A percentile compares a stretch with the other conserved stretches of the same genome.
These are phyloP conservation scores for Musa itinerans DNA, from an alignment of 176 grass and related monocot species.

Conservation along the genomic window DNA sequence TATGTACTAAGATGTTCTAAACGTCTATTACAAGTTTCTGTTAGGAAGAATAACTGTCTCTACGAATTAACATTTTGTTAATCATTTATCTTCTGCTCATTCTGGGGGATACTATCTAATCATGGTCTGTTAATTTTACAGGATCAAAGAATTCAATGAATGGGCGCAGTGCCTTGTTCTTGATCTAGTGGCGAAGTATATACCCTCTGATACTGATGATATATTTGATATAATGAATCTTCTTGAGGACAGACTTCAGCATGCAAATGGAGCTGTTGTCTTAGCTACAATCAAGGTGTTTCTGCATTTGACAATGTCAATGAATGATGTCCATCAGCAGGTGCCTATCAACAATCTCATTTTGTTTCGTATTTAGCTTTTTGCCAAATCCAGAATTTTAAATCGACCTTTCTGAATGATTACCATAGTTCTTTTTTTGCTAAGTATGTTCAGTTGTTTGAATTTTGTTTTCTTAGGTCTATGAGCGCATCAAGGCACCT, in stretches of 20 bases:
- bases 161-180: conserved; percentile 90
- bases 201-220: conserved; percentile 87
- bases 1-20: not conserved
- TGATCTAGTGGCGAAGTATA: conserved; percentile 82
- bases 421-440: not conserved
- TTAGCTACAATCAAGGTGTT: conserved; percentile 98
- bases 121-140: conserved; percentile 23
- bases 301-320: conserved; percentile 98
- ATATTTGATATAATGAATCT: conserved; percentile 99
- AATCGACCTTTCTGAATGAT: not conserved
- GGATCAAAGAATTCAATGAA: conserved; percentile 97
- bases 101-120: not conserved
- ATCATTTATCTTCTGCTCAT: not conserved
- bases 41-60: not conserved
- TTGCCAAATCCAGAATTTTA: not conserved
- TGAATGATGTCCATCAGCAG: conserved; percentile 99
- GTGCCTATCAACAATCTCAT: conserved; percentile 23
- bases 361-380: conserved; percentile 2
- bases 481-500: conserved; percentile 96
- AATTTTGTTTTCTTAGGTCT: conserved; percentile 51
- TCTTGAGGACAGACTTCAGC: conserved; percentile 96
- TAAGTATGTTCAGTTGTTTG: not conserved
- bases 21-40: not conserved
- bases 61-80: not conserved
- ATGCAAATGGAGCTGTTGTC: conserved; percentile 99